Conservation (phyloP, 2,329 filamentous ascomycete species). For the Pyrenochaeta sp. region DNA sequence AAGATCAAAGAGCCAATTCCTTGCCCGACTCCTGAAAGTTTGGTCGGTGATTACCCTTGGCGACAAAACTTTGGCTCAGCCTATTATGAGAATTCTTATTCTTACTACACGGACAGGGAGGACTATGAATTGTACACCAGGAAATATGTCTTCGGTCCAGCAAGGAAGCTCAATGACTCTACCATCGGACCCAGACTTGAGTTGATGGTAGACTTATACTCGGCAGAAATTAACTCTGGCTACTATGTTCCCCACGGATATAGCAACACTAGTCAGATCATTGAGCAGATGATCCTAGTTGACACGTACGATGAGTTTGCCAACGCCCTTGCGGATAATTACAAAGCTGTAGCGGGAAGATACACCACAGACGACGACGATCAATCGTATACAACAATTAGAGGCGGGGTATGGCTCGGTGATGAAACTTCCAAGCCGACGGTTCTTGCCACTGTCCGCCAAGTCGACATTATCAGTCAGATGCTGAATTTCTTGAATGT, state of each 20-base stretch:
- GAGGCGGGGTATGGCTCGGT: conserved; percentile 30
- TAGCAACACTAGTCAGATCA: conserved; percentile 24
- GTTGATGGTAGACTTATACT: conserved; percentile 29
- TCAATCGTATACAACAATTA: conserved; percentile 49
- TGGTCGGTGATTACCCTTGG: conserved; percentile 18
- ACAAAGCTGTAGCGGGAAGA: conserved; percentile 60
- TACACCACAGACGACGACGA: conserved; percentile 47
- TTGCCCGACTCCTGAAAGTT: conserved; percentile 35
- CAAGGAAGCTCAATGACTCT: conserved; percentile 17
- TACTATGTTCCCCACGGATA: conserved; percentile 18
- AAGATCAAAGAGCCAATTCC: conserved; percentile 58
- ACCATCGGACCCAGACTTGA: conserved; percentile 9
- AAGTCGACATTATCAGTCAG: conserved; percentile 50
- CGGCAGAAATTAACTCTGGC: conserved; percentile 14
- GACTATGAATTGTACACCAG: too few species aligned
- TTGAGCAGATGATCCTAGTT: conserved; percentile 57
- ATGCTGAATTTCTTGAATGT: conserved; percentile 30
- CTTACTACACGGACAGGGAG: background rate
- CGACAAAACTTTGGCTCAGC: conserved; percentile 18
- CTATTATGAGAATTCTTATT: background rate
- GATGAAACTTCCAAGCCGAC: conserved; percentile 19
- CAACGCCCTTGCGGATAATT: conserved; percentile 63
- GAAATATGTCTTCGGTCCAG: conserved; percentile 24
- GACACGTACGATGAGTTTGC: conserved; percentile 70
- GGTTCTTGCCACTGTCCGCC: conserved; percentile 19